phyloP scores from a whole-genome alignment of 805 yeast genomes.

The Hanseniaspora taiwanica region DNA sequence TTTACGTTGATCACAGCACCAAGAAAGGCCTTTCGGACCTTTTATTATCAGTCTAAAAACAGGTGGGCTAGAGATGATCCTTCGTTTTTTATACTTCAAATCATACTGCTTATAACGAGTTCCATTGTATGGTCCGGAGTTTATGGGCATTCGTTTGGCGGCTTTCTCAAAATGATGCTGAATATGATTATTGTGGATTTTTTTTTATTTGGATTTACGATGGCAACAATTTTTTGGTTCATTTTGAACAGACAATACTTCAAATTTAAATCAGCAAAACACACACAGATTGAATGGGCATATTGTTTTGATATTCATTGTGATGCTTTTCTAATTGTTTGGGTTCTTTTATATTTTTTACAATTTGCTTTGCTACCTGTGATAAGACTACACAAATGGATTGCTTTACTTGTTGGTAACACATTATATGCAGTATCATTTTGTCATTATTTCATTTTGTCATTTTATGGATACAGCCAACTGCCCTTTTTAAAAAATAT shows the following conservation, averaged over 20 bases:
- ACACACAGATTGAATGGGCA: slow-evolving; percentile 57
- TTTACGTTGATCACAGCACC: slow-evolving; percentile 62
- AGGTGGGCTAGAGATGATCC: slow-evolving; percentile 91
- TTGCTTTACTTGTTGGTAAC: slow-evolving; percentile 66
- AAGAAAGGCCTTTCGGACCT: slow-evolving; percentile 64
- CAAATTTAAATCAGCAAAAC: slow-evolving; percentile 24
- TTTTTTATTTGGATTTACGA: slow-evolving; percentile 49
- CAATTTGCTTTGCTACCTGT: slow-evolving; percentile 69
- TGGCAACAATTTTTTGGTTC: slow-evolving; percentile 65
- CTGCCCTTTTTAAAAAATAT: slow-evolving; percentile 55
- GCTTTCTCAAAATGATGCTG: slow-evolving; percentile 51
- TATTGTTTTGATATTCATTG: slow-evolving; percentile 92
- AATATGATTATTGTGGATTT: slow-evolving; percentile 84
- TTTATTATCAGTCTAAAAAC: slow-evolving; percentile 67
- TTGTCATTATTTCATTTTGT: slow-evolving; percentile 62
- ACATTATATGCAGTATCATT: slow-evolving; percentile 61
- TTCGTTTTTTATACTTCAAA: slow-evolving; percentile 61
- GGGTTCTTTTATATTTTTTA: slow-evolving; percentile 61
- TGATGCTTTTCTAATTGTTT: slow-evolving; percentile 70
- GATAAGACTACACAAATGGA: slow-evolving; percentile 47
- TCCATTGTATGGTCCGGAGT: slow-evolving; percentile 88
- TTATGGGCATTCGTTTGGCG: slow-evolving; percentile 49
- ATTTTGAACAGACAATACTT: slow-evolving; percentile 51
- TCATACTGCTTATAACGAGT: slow-evolving; percentile 51
- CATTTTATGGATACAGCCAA: slow-evolving; percentile 81